Percentiles rank a stretch among this genome's conserved stretches.
These are phyloP conservation scores for Eucalyptus cloeziana DNA, from an alignment of 345 rosid species.

Conservation along the genomic window DNA sequence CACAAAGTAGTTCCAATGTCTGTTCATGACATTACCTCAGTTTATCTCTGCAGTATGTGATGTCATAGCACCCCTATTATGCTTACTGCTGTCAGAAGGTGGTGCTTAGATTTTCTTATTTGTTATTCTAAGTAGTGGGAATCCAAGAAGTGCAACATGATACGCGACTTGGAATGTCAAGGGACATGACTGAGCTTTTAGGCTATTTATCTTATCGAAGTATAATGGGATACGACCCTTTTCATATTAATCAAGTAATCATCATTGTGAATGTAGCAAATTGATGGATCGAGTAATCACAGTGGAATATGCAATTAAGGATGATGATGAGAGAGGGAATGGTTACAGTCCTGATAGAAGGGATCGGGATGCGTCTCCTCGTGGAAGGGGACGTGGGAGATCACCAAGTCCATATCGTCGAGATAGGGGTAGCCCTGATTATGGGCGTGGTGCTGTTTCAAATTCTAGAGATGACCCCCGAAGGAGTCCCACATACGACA, in stretches of 20 bases:
- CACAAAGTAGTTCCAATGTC: neutral
- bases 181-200: neutral
- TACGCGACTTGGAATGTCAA: neutral
- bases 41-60: neutral
- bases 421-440: constrained; percentile 90
- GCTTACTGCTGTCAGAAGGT: neutral
- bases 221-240: neutral
- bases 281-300: constrained; percentile 79
- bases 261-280: constrained; percentile 45
- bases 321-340: constrained; percentile 65
- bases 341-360: constrained; percentile 69
- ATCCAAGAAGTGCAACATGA: neutral
- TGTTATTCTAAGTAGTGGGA: neutral
- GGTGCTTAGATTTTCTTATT: neutral
- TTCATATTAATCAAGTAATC: neutral
- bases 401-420: constrained; percentile 82
- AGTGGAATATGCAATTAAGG: constrained; percentile 87
- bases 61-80: neutral
- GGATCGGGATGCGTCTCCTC: constrained; percentile 59
- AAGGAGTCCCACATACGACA: constrained; percentile 38
- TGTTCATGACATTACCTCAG: neutral
- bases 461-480: constrained; percentile 29
- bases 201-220: neutral
- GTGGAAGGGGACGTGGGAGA: constrained; percentile 45
- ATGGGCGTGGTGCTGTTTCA: constrained; percentile 68